Conservation (phyloP, 2,329 filamentous ascomycete species). For the Exophiala spinifera region DNA sequence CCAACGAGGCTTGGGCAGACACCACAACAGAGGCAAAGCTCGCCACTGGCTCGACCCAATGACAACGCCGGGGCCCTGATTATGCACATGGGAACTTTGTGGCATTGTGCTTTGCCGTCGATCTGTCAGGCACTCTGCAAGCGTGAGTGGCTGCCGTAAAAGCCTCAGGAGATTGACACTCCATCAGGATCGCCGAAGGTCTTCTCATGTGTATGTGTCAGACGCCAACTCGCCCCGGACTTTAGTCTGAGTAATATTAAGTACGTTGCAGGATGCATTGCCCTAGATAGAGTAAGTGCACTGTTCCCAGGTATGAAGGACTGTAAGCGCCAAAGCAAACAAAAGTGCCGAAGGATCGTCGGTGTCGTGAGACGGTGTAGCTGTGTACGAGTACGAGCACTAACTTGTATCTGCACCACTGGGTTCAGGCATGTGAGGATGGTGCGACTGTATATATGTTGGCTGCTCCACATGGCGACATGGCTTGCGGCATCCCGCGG, state of each 20-base stretch:
- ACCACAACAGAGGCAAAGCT: conserved; percentile 18
- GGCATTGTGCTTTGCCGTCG: conserved; percentile 10
- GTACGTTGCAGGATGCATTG: conserved; percentile 1
- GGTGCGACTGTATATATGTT: background rate
- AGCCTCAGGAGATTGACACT: background rate
- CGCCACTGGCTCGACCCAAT: conserved; percentile 14
- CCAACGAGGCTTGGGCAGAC: conserved; percentile 25
- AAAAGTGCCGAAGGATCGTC: conserved; percentile 17
- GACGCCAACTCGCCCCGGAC: background rate
- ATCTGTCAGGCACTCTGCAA: conserved; percentile 20
- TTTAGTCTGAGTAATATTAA: background rate
- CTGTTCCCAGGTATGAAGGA: background rate
- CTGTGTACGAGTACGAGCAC: too few species aligned
- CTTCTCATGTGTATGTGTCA: background rate
- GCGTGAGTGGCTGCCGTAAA: conserved; percentile 14
- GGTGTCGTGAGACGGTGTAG: conserved; percentile 7
- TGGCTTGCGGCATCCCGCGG: background rate
- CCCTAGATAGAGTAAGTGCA: background rate
- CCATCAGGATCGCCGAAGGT: background rate
- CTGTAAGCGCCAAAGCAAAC: conserved; percentile 8
- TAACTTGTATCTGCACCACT: background rate
- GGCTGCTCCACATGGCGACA: background rate
- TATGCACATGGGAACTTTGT: conserved; percentile 9
- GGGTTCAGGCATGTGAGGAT: background rate
- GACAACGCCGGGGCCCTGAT: background rate